Percentiles rank a stretch among this genome's conserved stretches.
phyloP scores from a whole-genome alignment of 2,329 filamentous ascomycete species.

The Fusarium drepaniforme region DNA sequence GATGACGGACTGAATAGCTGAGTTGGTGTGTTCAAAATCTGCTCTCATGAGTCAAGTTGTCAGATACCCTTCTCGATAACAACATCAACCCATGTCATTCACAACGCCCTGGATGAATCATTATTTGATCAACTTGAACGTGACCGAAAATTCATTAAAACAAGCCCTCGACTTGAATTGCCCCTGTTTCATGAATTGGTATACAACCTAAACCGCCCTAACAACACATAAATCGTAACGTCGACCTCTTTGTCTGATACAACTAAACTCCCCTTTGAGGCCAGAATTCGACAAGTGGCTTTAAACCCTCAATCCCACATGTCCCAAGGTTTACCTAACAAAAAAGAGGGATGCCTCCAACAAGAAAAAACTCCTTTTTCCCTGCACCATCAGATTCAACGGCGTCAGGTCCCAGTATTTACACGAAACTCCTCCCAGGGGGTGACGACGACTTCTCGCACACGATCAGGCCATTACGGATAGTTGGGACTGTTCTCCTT shows the following conservation, averaged over 20 bases:
- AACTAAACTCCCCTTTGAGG: conserved; percentile 13
- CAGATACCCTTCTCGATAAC: conserved; percentile 26
- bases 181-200: conserved; percentile 37
- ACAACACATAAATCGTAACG: conserved; percentile 42
- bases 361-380: conserved; percentile 13
- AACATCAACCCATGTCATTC: no score
- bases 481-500: conserved; percentile 36
- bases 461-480: conserved; percentile 35
- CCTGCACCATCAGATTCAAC: background rate
- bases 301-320: background rate
- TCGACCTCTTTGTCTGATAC: conserved; percentile 11
- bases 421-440: background rate
- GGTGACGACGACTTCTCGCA: background rate
- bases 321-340: background rate
- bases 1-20: background rate
- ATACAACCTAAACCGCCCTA: conserved; percentile 33
- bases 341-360: background rate
- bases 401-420: background rate
- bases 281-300: conserved; percentile 15
- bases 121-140: background rate
- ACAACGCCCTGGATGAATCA: background rate
- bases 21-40: background rate
- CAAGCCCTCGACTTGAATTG: conserved; percentile 15
- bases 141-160: background rate
- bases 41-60: background rate